Evolutionary conservation across 176 grass and related monocot species (phyloP).

Genomic region (Rhipidocladum racemiflorum): DNA sequence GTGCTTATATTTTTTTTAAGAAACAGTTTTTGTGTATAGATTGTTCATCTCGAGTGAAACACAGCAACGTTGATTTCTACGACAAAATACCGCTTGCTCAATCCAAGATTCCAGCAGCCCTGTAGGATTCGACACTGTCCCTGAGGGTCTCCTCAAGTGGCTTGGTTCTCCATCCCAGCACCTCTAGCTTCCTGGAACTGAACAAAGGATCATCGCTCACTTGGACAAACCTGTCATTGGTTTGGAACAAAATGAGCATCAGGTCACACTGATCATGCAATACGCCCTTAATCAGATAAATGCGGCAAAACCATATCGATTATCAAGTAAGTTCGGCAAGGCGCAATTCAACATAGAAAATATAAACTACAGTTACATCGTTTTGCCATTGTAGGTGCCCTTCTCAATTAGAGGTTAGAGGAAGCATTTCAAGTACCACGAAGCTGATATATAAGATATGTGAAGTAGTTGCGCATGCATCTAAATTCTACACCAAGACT

Average conservation of each 20-base stretch:
- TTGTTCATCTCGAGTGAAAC: not conserved
- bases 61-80: not conserved
- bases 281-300: not conserved
- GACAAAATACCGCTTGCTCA: not conserved
- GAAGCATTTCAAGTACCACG: not conserved
- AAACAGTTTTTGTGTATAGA: not conserved
- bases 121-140: conserved; percentile 44
- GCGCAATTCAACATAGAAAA: not conserved
- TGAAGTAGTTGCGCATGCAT: not conserved
- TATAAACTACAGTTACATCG: not conserved
- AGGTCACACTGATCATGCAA: not conserved
- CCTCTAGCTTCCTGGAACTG: conserved; percentile 37
- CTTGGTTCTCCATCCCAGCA: conserved; percentile 45
- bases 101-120: conserved; percentile 8
- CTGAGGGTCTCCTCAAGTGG: conserved; percentile 40
- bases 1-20: no score
- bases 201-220: conserved; percentile 22
- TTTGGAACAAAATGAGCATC: not conserved
- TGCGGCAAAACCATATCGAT: not conserved
- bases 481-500: not conserved
- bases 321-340: not conserved
- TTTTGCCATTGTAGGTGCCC: not conserved
- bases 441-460: not conserved
- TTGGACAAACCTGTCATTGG: conserved; percentile 26
- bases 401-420: not conserved